Evolutionary conservation across 2,329 filamentous ascomycete species (phyloP).

Genomic region (Emericellopsis cladophorae): DNA sequence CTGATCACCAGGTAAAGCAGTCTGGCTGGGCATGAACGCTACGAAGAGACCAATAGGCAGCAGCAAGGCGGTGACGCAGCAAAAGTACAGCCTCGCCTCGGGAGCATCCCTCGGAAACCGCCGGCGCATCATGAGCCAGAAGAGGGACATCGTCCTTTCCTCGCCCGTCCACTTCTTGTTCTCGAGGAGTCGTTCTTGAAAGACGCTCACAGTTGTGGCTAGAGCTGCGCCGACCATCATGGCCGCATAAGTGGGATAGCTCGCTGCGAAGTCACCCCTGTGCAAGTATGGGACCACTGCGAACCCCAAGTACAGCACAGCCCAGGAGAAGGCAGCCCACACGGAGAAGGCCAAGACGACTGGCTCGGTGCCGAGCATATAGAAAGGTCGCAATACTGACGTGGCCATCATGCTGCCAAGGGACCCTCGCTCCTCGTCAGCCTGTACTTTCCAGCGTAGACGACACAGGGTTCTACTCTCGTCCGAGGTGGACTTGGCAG

Average conservation of each 20-base stretch:
- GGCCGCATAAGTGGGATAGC: conserved; percentile 60
- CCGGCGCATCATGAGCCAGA: conserved; percentile 32
- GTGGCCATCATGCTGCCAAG: conserved; percentile 58
- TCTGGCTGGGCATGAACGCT: conserved; percentile 16
- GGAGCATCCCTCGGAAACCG: conserved; percentile 42
- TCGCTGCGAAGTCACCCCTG: conserved; percentile 46
- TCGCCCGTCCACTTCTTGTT: conserved; percentile 20
- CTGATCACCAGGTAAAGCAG: conserved; percentile 4
- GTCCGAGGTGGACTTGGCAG: background rate
- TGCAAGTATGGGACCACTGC: conserved; percentile 72
- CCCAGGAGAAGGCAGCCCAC: conserved; percentile 87
- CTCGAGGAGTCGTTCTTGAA: conserved; percentile 55
- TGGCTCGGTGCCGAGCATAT: conserved; percentile 61
- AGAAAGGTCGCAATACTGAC: conserved; percentile 67
- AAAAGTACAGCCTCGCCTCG: conserved; percentile 72
- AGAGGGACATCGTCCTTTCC: conserved; percentile 12
- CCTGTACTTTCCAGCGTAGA: conserved; percentile 68
- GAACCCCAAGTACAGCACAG: conserved; percentile 76
- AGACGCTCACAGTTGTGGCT: conserved; percentile 56
- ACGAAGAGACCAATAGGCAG: conserved; percentile 67
- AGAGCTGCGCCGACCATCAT: conserved; percentile 56
- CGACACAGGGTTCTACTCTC: conserved; percentile 19
- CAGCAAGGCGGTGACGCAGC: conserved; percentile 61
- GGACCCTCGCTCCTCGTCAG: conserved; percentile 63
- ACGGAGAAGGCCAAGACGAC: conserved; percentile 79